Percentiles rank a stretch among this genome's conserved stretches.
These are phyloP conservation scores for Nissolia schottii DNA, from an alignment of 306 rosid species.

Conservation along the genomic window DNA sequence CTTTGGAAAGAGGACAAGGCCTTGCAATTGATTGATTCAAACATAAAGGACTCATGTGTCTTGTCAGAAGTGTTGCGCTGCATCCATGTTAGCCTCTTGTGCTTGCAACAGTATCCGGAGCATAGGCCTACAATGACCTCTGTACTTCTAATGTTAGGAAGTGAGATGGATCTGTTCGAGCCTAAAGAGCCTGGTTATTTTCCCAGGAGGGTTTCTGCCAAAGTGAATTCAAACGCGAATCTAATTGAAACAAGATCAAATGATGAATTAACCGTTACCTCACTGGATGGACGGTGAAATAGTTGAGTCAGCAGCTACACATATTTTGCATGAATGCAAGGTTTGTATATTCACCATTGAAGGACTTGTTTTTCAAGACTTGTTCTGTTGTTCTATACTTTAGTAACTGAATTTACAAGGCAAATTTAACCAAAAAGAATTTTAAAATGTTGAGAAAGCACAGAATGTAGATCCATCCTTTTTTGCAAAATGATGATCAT, in stretches of 20 bases:
- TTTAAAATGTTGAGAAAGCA: not conserved
- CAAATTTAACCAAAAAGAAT: too few relatives aligned
- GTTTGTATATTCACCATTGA: not conserved
- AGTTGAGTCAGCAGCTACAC: not conserved
- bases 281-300: not conserved
- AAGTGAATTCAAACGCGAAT: not conserved
- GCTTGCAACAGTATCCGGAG: conserved; percentile 41
- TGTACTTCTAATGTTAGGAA: conserved; percentile 32
- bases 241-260: conserved; percentile 10
- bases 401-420: not conserved
- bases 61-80: conserved; percentile 28
- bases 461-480: not conserved
- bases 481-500: not conserved
- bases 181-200: conserved; percentile 41
- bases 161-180: conserved; percentile 22
- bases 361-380: not conserved
- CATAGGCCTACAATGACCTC: conserved; percentile 19
- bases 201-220: not conserved
- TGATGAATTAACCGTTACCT: not conserved
- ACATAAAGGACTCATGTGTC: not conserved
- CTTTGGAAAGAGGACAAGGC: conserved; percentile 37
- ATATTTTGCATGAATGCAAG: not conserved
- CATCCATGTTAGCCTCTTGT: conserved; percentile 41
- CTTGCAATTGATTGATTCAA: conserved; percentile 26
- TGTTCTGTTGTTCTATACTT: not conserved